Base-by-base conservation (phyloP, 2,329 filamentous ascomycete species). In the Fusarium sambucinum region DNA sequence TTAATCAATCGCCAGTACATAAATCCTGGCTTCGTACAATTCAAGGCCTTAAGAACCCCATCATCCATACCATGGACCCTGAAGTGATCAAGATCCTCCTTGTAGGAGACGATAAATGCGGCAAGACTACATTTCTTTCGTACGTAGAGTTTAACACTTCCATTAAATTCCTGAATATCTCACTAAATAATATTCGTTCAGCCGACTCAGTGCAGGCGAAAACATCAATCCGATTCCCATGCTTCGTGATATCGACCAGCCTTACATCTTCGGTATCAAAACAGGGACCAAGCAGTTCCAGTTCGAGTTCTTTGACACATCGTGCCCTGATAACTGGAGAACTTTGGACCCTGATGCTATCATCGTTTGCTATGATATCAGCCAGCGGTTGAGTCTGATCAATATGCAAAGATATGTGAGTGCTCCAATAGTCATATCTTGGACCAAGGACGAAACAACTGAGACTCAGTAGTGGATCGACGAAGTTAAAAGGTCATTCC, bases 101-200 rank as follows among this genome's bases (percentile, higher is more conserved):
- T 21, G 78, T 89, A n/a, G 87, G 87, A 32, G 87, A 89, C 76
- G 82, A 84, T 62, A 81, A 81, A 72, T 86, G 86, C 66, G 87
- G 87, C 55, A 90, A 89, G 76, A 87, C 86, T 23, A 87, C 84
- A 1, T 89, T 89, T 75, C 74, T 89, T 72, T 87, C 87, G 87
- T 89, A 73, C 68, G 87, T 83, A 70, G 53, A 50, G 29, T 63
- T 59, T 33, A 47, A 54, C 21, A 62, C 60, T 35, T 57, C 52
- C 50, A 42, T 65, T 29, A 54, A 40, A 58, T 46, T 51, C 29
- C 47, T 42, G 25, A 29, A 41, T 19, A 45, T 65, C 53, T 58
- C 55, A 47, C 57, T 52, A 68, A 51, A 27, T 57, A 16, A 37
- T 38, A 37, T 45, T 41, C 56, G 32, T 32, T 45, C 54, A 89